Base-by-base conservation (phyloP, 768 basidiomycete species). In the Kwoniella dendrophila region DNA sequence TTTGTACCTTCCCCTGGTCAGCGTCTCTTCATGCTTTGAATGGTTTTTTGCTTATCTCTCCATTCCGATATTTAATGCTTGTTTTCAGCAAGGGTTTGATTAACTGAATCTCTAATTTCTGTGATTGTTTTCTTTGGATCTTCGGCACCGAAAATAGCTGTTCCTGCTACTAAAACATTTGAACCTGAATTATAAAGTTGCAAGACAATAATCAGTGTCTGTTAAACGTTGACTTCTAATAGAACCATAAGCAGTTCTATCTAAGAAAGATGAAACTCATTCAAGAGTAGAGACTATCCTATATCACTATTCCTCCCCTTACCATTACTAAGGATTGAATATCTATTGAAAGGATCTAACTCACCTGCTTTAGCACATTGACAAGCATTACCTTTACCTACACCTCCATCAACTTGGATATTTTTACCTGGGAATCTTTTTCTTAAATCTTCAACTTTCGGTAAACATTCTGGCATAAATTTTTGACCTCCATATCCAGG, bases 161-260 rank as follows among this genome's bases (percentile, higher is more conserved):
- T 97, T 12, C 96, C 96, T 12, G 96, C 94, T 29, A 99, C 96
- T 55, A 98, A 92, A 67, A 99, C 93, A 73, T 99, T 99, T 80
- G 92, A 93, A 22, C 95, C 95, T 94, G 68, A 11, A 36, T 2
- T 40, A 30, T 16, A 27, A 18, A 20, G 11, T 34, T 11, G 29
- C 5, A 20, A 3, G 7, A 12, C 10, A 34, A n/a, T 27, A 11
- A 30, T 52, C 4, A 14, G 16, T 53, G 51, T 53, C 51, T 52
- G 33, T 27, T 33, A 10, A 29, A 3, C 12, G 16, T 26, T 0
- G 5, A 27, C 5, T 29, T 50, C 30, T 29, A 18, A 3, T 29
- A 24, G 18, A n/a, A n/a, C n/a, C n/a, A n/a, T n/a, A n/a, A n/a
- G n/a, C n/a, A n/a, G n/a, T n/a, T n/a, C n/a, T n/a, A n/a, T n/a